Evolutionary conservation across 2,329 filamentous ascomycete species (phyloP), one percentile per base, ranked within the genome.

Genomic region (Trichoderma gracile): DNA sequence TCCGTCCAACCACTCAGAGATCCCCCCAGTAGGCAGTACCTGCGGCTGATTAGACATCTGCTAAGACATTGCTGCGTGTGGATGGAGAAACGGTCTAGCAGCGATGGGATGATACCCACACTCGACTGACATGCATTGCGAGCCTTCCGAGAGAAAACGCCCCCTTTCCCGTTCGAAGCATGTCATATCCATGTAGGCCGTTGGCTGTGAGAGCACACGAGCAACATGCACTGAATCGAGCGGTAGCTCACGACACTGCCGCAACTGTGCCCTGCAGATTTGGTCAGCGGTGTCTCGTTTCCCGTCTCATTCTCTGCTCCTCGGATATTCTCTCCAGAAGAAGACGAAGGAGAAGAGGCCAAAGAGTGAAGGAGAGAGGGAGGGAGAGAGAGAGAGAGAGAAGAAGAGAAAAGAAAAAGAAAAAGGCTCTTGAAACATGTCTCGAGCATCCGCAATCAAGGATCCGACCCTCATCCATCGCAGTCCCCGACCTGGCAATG

Each of bases 71-170:
- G 43, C 43, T 30, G 58, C 42, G 47, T 61, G 58, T 52, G 49
- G 49, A 52, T 52, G 27, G 49, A 52, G 27, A 33, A 12, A 8
- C 17, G 30, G 25, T 3, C 49, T 21, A 53, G 58, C 38, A 38
- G 38, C 58, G 14, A 43, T n/a, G 47, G 12, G 43, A 38, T 38
- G 19, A 52, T 53, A 45, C 58, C 58, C 58, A 53, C 58, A 2
- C 33, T 14, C 33, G 33, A 53, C 58, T 61, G 58, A 53, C 58
- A 61, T 40, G 58, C 58, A 52, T 53, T 61, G 47, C 58, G 47
- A 61, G 47, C 47, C 38, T 53, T 61, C 58, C 47, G 33, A 52
- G 47, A 53, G 53, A 52, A 50, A 33, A 46, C 42, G 19, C 40
- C 54, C 21, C 30, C 42, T 40, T 45, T 23, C 15, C 53, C 21